Conservation (phyloP, 164 flowering plant species). For the Saururus chinensis region DNA sequence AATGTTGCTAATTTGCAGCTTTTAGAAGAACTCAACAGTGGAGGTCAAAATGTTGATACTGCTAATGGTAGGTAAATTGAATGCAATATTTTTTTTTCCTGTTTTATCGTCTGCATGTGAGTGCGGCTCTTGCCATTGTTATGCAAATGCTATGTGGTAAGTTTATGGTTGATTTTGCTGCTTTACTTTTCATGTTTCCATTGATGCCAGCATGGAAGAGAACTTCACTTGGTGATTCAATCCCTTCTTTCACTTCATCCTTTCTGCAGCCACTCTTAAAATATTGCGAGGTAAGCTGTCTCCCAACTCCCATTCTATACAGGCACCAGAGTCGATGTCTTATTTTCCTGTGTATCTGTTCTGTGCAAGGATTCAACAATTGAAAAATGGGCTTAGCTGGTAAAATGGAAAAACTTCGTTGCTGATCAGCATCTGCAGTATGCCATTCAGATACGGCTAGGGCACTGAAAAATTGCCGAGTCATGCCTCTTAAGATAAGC, state of each 20-base stretch:
- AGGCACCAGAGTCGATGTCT: neutral
- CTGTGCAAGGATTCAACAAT: constrained; percentile 46
- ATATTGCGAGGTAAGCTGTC: constrained; percentile 68
- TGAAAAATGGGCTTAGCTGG: constrained; percentile 65
- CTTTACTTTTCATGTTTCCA: constrained; percentile 1
- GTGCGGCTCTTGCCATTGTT: neutral
- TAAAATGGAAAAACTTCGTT: constrained; percentile 10
- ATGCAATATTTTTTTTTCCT: neutral
- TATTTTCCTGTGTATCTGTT: neutral
- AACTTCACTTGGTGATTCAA: constrained; percentile 67
- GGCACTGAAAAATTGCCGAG: too few relatives aligned
- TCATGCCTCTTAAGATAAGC: too few relatives aligned
- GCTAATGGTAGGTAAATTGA: constrained; percentile 34
- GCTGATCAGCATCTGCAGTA: too few relatives aligned
- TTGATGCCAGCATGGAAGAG: constrained; percentile 51
- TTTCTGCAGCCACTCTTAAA: constrained; percentile 86
- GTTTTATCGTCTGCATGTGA: neutral
- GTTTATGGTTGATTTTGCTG: neutral
- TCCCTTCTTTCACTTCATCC: constrained; percentile 59
- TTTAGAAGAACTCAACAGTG: constrained; percentile 62
- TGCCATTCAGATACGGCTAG: too few relatives aligned
- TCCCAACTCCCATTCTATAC: too few relatives aligned
- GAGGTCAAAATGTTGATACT: constrained; percentile 29
- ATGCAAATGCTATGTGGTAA: too few relatives aligned
- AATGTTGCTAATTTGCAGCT: constrained; percentile 40